These are phyloP conservation scores for Plantago rigida DNA, from an alignment of 305 asterid genomes.

Conservation along the genomic window DNA sequence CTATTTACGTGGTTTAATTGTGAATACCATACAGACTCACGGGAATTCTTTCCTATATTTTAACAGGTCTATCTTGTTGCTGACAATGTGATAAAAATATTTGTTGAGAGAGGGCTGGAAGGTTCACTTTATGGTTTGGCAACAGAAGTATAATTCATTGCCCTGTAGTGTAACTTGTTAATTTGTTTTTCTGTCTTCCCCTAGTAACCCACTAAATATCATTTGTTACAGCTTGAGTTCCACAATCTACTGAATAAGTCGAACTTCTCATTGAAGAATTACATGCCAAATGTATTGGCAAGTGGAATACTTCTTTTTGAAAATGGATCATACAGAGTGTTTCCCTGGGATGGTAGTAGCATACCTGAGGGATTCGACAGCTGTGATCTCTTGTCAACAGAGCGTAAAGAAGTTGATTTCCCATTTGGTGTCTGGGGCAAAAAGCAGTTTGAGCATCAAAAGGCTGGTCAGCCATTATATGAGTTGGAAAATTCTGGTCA, in stretches of 20 bases:
- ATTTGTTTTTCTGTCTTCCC: conserved; percentile 16
- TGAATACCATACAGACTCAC: conserved; percentile 7
- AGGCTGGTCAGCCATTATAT: conserved; percentile 39
- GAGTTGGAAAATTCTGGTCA: conserved; percentile 40
- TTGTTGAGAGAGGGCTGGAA: conserved; percentile 78
- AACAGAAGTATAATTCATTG: conserved; percentile 62
- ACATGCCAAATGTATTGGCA: conserved; percentile 64
- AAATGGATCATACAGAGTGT: conserved; percentile 51
- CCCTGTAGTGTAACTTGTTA: conserved; percentile 19
- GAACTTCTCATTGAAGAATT: conserved; percentile 59
- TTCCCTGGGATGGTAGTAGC: conserved; percentile 80
- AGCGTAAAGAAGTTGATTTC: conserved; percentile 41
- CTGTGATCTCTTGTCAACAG: conserved; percentile 34
- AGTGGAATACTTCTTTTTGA: conserved; percentile 70
- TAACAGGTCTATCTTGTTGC: conserved; percentile 68
- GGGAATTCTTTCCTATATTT: conserved; percentile 17
- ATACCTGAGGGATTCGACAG: conserved; percentile 52
- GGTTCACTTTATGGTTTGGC: conserved; percentile 80
- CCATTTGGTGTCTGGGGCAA: conserved; percentile 81
- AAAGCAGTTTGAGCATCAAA: conserved; percentile 52
- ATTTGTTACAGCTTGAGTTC: conserved; percentile 69
- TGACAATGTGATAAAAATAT: conserved; percentile 67
- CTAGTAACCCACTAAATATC: conserved; percentile 18
- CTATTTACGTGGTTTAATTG: not conserved
- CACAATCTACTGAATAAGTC: conserved; percentile 42